These are phyloP conservation scores for Fusarium denticulatum DNA, from an alignment of 2,329 filamentous ascomycete genomes.

Conservation along the genomic window DNA sequence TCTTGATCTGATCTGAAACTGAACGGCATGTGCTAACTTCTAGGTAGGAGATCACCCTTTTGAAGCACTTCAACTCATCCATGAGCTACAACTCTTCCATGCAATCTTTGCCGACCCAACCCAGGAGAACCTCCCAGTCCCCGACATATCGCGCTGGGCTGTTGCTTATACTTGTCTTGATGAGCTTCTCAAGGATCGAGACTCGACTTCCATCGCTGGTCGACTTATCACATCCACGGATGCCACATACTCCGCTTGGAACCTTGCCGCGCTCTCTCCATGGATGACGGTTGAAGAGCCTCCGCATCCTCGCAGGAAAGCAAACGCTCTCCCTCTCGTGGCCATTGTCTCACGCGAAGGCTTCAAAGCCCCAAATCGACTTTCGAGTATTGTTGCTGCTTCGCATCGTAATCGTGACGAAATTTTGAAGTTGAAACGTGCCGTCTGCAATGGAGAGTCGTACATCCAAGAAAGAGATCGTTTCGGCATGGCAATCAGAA, in stretches of 20 bases:
- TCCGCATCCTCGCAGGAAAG: constrained; percentile 58
- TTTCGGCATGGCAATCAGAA: constrained; percentile 78
- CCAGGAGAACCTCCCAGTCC: constrained; percentile 59
- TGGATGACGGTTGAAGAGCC: constrained; percentile 67
- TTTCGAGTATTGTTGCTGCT: constrained; percentile 73
- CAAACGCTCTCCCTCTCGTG: constrained; percentile 60
- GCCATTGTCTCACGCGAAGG: constrained; percentile 74
- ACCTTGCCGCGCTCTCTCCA: constrained; percentile 77
- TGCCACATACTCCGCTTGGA: constrained; percentile 79
- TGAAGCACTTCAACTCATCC: constrained; percentile 70
- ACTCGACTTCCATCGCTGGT: constrained; percentile 59
- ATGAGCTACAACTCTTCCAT: constrained; percentile 73
- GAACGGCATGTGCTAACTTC: neutral
- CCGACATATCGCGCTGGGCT: constrained; percentile 69
- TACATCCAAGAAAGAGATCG: constrained; percentile 66
- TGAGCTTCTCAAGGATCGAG: constrained; percentile 56
- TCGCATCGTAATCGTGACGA: constrained; percentile 70
- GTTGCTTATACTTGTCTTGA: constrained; percentile 72
- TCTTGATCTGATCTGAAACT: neutral
- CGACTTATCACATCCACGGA: constrained; percentile 70
- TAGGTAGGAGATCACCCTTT: constrained; percentile 65
- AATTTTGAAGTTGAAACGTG: constrained; percentile 71
- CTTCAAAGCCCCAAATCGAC: constrained; percentile 81
- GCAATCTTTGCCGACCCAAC: constrained; percentile 79
- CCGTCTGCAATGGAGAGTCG: constrained; percentile 57